Conservation (phyloP, 148 eudicot species). For the Suaeda aralocaspica region DNA sequence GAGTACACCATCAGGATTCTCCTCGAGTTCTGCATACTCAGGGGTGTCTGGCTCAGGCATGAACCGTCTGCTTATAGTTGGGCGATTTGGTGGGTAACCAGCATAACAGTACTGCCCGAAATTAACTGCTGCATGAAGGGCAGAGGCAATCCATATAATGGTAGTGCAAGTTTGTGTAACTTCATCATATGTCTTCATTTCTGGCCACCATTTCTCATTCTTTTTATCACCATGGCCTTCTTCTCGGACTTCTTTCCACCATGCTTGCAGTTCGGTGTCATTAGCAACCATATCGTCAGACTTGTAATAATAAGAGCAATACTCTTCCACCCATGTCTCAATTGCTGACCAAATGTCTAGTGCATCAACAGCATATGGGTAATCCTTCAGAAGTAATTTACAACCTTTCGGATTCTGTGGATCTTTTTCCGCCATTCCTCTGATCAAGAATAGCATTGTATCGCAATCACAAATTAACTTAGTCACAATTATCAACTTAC, state of each 20-base stretch:
- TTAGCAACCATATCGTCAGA: slow-evolving; percentile 35
- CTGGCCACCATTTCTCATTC: slow-evolving; percentile 75
- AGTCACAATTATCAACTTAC: no score
- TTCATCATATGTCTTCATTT: slow-evolving; percentile 43
- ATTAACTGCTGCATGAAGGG: slow-evolving; percentile 22
- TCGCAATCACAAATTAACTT: no score
- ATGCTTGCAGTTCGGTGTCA: slow-evolving; percentile 65
- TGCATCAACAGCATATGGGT: slow-evolving; percentile 87
- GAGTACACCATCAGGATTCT: slow-evolving; percentile 51
- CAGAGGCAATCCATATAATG: slow-evolving; percentile 20
- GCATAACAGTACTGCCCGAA: slow-evolving; percentile 26
- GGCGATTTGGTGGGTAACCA: slow-evolving; percentile 22
- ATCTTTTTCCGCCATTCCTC: slow-evolving; percentile 87
- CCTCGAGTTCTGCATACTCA: slow-evolving; percentile 57
- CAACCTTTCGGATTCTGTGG: slow-evolving; percentile 45
- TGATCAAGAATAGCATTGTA: no score
- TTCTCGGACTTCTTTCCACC: slow-evolving; percentile 76
- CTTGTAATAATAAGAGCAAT: slow-evolving; percentile 58
- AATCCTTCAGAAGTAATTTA: slow-evolving; percentile 70
- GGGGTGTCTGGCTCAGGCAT: slow-evolving; percentile 43
- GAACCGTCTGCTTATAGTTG: slow-evolving; percentile 12
- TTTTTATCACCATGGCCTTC: slow-evolving; percentile 80
- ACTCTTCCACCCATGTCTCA: slow-evolving; percentile 70
- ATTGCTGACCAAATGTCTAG: slow-evolving; percentile 83
- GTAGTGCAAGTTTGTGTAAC: slow-evolving; percentile 1